Conservation (phyloP, 2,329 filamentous ascomycete species). For the Fusarium ambrosium region DNA sequence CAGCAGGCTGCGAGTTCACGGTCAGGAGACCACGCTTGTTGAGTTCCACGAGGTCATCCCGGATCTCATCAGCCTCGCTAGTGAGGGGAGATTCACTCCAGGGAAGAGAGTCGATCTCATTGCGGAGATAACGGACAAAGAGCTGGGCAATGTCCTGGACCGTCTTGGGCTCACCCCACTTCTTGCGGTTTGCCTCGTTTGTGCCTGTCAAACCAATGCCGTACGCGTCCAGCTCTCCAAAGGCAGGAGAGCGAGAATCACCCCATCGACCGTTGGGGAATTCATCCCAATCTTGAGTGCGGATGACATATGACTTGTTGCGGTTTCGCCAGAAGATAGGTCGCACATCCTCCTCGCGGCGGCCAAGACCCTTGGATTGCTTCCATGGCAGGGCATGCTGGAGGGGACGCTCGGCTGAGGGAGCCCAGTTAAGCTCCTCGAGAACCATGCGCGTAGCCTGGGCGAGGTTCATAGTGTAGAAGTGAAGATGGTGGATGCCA, state of each 20-base stretch:
- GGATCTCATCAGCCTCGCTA: slow-evolving; percentile 83
- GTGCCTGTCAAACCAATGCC: slow-evolving; percentile 94
- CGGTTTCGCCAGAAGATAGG: slow-evolving; percentile 99
- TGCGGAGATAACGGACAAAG: slow-evolving; percentile 87
- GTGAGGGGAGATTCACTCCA: slow-evolving; percentile 95
- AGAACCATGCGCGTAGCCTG: slow-evolving; percentile 95
- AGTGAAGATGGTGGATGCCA: slow-evolving; percentile 91
- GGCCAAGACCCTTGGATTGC: slow-evolving; percentile 89
- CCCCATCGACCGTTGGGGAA: slow-evolving; percentile 99
- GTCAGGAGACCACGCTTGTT: slow-evolving; percentile 91
- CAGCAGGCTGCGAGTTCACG: slow-evolving; percentile 96
- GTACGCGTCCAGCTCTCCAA: slow-evolving; percentile 94
- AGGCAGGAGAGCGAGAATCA: slow-evolving; percentile 94
- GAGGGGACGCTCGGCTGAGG: slow-evolving; percentile 80
- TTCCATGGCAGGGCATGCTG: slow-evolving; percentile 97
- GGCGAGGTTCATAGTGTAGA: slow-evolving; percentile 99
- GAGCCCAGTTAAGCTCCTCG: slow-evolving; percentile 87
- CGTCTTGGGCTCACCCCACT: slow-evolving; percentile 89
- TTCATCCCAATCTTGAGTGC: slow-evolving; percentile 98
- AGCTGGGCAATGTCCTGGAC: slow-evolving; percentile 85
- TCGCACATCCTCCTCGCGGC: slow-evolving; percentile 93
- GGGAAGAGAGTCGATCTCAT: slow-evolving; percentile 84
- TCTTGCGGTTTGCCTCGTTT: slow-evolving; percentile 94
- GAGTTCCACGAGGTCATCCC: slow-evolving; percentile 80
- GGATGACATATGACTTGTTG: slow-evolving; percentile 93